A percentile compares a stretch with the other conserved stretches of the same genome.
Conservation (phyloP, 2,329 filamentous ascomycete species). For the Colletotrichum destructivum region DNA sequence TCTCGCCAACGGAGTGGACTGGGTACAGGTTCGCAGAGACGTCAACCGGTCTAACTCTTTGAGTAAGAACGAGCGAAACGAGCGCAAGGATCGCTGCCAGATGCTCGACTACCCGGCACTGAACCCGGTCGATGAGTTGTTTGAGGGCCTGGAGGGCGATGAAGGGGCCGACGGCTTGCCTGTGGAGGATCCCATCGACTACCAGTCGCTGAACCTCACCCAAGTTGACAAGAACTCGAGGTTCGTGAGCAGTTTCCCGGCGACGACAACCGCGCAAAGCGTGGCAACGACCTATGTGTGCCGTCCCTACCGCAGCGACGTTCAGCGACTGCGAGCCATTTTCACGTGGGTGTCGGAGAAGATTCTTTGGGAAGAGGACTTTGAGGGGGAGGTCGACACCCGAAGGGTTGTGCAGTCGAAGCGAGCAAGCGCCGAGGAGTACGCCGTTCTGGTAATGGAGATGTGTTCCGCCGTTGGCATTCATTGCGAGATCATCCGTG, state of each 20-base stretch:
- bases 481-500: conserved; percentile 87
- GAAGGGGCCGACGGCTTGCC: conserved; percentile 89
- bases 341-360: conserved; percentile 99
- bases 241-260: conserved; percentile 87
- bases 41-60: conserved; percentile 96
- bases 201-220: conserved; percentile 82
- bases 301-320: conserved; percentile 92
- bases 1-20: conserved; percentile 77
- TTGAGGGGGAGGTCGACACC: conserved; percentile 87
- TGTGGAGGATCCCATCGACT: conserved; percentile 87
- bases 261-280: conserved; percentile 84
- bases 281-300: conserved; percentile 94
- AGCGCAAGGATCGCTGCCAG: conserved; percentile 90
- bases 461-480: conserved; percentile 95
- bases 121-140: conserved; percentile 90
- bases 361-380: conserved; percentile 95
- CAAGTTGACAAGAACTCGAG: conserved; percentile 97
- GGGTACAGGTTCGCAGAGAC: conserved; percentile 97
- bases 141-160: conserved; percentile 88
- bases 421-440: conserved; percentile 89
- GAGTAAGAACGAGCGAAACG: conserved; percentile 87
- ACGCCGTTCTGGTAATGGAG: conserved; percentile 88
- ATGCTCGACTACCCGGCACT: conserved; percentile 94
- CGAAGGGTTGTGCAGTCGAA: conserved; percentile 87
- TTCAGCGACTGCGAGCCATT: conserved; percentile 92